Conservation (phyloP, 306 rosid genomes). For the Elaeagnus macrophylla region DNA sequence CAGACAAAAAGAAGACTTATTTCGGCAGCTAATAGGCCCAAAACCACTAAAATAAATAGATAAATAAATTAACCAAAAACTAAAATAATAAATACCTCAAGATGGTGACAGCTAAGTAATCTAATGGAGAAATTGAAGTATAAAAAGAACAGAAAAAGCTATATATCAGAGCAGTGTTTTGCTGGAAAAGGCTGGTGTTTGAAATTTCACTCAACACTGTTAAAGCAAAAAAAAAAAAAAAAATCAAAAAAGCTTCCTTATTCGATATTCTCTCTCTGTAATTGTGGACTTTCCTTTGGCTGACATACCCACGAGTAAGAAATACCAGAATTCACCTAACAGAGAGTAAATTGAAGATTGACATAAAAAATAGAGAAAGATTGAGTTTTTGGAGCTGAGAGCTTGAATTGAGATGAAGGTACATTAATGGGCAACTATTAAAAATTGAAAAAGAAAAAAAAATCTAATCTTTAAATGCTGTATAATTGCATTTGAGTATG, state of each 20-base stretch:
- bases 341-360: constrained; percentile 2
- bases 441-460: too few species aligned
- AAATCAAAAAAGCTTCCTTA: background rate
- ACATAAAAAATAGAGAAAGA: too few species aligned
- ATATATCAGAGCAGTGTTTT: constrained; percentile 27
- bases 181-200: constrained; percentile 42
- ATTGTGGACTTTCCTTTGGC: constrained; percentile 25
- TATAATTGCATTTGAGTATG: too few species aligned
- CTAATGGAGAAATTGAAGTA: constrained; percentile 10
- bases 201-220: constrained; percentile 34
- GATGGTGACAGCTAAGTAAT: constrained; percentile 31
- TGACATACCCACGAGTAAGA: constrained; percentile 37
- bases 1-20: constrained; percentile 58
- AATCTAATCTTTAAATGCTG: too few species aligned
- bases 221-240: constrained; percentile 10
- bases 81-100: constrained; percentile 18
- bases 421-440: too few species aligned
- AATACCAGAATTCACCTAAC: background rate
- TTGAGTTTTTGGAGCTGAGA: too few species aligned
- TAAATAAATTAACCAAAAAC: background rate
- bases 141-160: constrained; percentile 2
- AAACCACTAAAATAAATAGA: too few species aligned
- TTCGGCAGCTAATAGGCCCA: constrained; percentile 16
- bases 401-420: too few species aligned
- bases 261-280: constrained; percentile 2